Conservation (phyloP, 495 filamentous ascomycete genomes). For the Paragyromitra xinjiangensis region DNA sequence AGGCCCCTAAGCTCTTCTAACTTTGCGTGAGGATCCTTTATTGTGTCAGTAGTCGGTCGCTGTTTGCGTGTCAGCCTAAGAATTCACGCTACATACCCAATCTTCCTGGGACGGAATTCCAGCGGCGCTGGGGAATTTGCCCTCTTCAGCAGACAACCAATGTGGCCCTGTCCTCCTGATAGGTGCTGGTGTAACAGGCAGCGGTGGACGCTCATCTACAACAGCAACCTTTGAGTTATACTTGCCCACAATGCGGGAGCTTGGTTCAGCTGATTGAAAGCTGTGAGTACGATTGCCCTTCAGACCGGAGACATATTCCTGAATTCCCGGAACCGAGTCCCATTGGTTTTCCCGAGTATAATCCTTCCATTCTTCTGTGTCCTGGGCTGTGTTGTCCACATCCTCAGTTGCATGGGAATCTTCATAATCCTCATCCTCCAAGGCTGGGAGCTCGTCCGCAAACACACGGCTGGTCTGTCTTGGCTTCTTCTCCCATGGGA, state of each 20-base stretch:
- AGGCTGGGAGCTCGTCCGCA: conserved; percentile 45
- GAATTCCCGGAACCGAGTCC: conserved; percentile 56
- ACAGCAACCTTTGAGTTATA: conserved; percentile 31
- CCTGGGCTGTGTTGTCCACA: conserved; percentile 26
- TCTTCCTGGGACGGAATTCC: conserved; percentile 56
- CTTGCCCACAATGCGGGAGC: conserved; percentile 33
- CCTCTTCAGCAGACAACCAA: conserved; percentile 45
- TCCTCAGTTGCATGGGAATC: conserved; percentile 35
- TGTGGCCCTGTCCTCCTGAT: conserved; percentile 44
- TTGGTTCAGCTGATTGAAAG: conserved; percentile 33
- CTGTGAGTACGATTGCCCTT: conserved; percentile 27
- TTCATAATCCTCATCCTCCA: conserved; percentile 44
- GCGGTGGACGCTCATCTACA: conserved; percentile 44
- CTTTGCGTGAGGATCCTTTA: conserved; percentile 57
- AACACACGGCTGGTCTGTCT: conserved; percentile 57
- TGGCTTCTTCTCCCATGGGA: conserved; percentile 57
- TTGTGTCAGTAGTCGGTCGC: conserved; percentile 39
- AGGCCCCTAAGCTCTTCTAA: conserved; percentile 55
- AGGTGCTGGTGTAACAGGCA: conserved; percentile 53
- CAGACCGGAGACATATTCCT: conserved; percentile 53
- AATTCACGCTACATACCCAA: conserved; percentile 54
- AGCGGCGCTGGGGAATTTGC: conserved; percentile 54
- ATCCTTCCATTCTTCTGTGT: conserved; percentile 45
- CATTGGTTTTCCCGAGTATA: conserved; percentile 53
- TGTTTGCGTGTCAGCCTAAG: conserved; percentile 45